Conservation (phyloP, 768 basidiomycete genomes). For the Cystofilobasidium ferigula region DNA sequence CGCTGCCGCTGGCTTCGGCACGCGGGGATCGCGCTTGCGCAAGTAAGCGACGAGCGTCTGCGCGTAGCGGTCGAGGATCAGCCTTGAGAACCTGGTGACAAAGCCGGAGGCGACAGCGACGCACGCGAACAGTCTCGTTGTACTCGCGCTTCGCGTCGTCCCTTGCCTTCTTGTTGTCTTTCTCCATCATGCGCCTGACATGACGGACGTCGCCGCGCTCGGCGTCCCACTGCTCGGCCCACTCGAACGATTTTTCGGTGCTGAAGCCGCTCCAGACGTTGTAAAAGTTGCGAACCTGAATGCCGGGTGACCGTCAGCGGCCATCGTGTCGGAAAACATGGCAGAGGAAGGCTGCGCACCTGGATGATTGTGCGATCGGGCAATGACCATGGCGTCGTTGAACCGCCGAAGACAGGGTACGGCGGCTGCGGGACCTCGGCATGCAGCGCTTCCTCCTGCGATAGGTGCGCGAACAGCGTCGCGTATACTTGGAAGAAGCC, state of each 20-base stretch:
- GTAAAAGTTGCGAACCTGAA: conserved; percentile 60
- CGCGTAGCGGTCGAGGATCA: conserved; percentile 32
- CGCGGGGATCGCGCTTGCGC: conserved; percentile 23
- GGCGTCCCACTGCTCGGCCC: conserved; percentile 74
- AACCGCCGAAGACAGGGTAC: conserved; percentile 76
- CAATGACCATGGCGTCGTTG: conserved; percentile 60
- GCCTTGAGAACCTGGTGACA: not conserved
- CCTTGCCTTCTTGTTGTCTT: conserved; percentile 83
- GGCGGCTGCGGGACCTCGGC: conserved; percentile 40
- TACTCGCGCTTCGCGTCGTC: conserved; percentile 82
- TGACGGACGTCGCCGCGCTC: conserved; percentile 77
- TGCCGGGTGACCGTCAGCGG: not conserved
- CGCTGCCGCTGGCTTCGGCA: conserved; percentile 2
- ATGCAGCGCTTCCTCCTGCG: conserved; percentile 60
- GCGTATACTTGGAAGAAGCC: conserved; percentile 83
- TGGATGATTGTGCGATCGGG: conserved; percentile 8
- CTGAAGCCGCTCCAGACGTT: conserved; percentile 73
- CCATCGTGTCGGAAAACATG: not conserved
- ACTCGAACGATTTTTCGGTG: conserved; percentile 75
- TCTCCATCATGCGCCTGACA: conserved; percentile 79
- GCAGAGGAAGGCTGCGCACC: not conserved
- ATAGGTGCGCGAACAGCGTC: conserved; percentile 70
- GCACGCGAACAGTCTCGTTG: conserved; percentile 76
- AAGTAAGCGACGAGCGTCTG: conserved; percentile 30
- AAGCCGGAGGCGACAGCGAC: conserved; percentile 30